phyloP scores from a whole-genome alignment of 164 flowering plant genomes.

The Santalum album region DNA sequence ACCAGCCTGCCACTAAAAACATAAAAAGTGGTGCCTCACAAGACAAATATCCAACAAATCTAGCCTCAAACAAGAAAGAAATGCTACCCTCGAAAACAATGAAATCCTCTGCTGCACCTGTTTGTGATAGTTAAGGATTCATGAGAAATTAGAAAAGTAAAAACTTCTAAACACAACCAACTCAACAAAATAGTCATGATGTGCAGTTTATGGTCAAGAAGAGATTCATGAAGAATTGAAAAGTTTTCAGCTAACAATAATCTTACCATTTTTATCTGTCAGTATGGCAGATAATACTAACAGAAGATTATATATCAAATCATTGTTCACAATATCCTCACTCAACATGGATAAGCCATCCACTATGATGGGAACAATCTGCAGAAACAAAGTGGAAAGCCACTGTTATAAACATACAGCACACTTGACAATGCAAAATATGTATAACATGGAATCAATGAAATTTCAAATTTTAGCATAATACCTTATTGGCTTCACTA shows the following conservation, averaged over 20 bases:
- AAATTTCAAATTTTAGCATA: not conserved
- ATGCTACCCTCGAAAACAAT: too few relatives aligned
- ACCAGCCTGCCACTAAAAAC: too few relatives aligned
- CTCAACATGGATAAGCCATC: slow-evolving; percentile 47
- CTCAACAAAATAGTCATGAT: too few relatives aligned
- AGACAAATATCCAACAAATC: too few relatives aligned
- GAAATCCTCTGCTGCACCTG: too few relatives aligned
- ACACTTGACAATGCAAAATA: too few relatives aligned
- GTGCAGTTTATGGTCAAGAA: not conserved
- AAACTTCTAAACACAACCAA: too few relatives aligned
- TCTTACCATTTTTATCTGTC: slow-evolving; percentile 74
- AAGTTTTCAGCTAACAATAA: not conserved
- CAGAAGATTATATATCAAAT: slow-evolving; percentile 54
- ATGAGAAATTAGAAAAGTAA: too few relatives aligned
- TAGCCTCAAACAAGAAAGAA: too few relatives aligned
- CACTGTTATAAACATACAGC: not conserved
- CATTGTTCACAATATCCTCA: slow-evolving; percentile 43
- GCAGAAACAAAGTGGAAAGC: slow-evolving; percentile 16
- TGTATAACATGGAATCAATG: too few relatives aligned
- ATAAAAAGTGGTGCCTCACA: too few relatives aligned
- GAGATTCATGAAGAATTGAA: not conserved
- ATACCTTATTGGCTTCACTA: slow-evolving; percentile 64
- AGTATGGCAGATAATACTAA: slow-evolving; percentile 75
- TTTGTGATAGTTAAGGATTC: too few relatives aligned
- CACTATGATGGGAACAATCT: slow-evolving; percentile 59